Base-by-base conservation (phyloP, 2,329 filamentous ascomycete species). In the Diaporthe ilicicola region DNA sequence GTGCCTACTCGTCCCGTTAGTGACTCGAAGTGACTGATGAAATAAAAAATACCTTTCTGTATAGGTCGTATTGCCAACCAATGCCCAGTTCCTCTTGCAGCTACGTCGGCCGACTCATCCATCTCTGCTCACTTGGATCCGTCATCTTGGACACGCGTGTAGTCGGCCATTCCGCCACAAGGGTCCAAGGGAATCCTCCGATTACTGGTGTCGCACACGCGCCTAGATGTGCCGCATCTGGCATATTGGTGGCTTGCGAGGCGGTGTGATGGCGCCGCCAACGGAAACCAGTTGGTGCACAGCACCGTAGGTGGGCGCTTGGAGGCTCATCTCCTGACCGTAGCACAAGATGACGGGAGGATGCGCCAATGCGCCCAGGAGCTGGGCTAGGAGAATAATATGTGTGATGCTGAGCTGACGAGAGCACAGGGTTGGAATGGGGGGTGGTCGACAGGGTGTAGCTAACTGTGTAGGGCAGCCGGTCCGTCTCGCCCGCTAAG, bases 311-410 rank as follows among this genome's bases (percentile, higher is more conserved):
- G 59, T 42, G 42, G 29, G 59, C 59, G 59, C 59, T 64, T 64
- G 44, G 44, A 64, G 59, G 59, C 59, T 64, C 59, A 50, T 44
- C 59, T 64, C 42, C 59, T 64, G 59, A 50, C 59, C n/a, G 59
- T 64, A 17, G 59, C 59, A 64, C 59, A 64, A 64, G 29, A 50
- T 50, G 44, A 64, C 59, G 59, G 59, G 59, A 64, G 29, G 44
- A 64, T 64, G 59, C 59, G 59, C 59, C 59, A 50, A 50, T 64
- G 44, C 37, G 13, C 24, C 44, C 44, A 50, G 32, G 17, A 64
- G 19, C 42, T 29, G 34, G 42, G 27, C 27, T n/a, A 37, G 44
- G 59, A 37, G 24, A n/a, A 34, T 37, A 19, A 24, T 37, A 29
- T 10, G 29, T 46, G 27, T 48, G 65, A 4, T 29, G 64, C 65